Conservation (phyloP, 768 basidiomycete species). For the Leucocoprinus leucothites region DNA sequence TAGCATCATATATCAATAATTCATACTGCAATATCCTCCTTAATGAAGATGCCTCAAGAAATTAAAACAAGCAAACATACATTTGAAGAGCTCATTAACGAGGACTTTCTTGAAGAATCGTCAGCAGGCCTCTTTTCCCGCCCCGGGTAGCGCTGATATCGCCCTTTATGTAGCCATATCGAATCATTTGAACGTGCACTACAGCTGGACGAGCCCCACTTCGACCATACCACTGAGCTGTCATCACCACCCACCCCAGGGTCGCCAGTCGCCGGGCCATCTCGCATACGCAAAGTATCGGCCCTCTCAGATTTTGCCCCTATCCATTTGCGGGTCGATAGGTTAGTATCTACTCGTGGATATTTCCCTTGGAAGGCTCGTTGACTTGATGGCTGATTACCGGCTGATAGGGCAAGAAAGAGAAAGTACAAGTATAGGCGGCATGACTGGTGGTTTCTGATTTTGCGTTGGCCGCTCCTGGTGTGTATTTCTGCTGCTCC, state of each 20-base stretch:
- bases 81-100: slow-evolving; percentile 35
- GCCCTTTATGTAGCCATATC: slow-evolving; percentile 40
- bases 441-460: slow-evolving; percentile 73
- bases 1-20: no score
- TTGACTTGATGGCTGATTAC: background rate
- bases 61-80: slow-evolving; percentile 16
- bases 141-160: background rate
- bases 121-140: slow-evolving; percentile 29
- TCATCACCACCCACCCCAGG: slow-evolving; percentile 37
- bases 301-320: slow-evolving; percentile 90
- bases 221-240: slow-evolving; percentile 30
- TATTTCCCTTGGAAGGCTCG: background rate
- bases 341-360: slow-evolving; percentile 36
- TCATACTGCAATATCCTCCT: no score
- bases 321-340: slow-evolving; percentile 78
- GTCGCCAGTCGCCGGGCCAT: slow-evolving; percentile 29
- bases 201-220: slow-evolving; percentile 50
- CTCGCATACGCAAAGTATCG: slow-evolving; percentile 73
- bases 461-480: slow-evolving; percentile 85
- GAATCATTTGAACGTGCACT: slow-evolving; percentile 78
- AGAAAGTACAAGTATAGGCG: slow-evolving; percentile 38
- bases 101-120: slow-evolving; percentile 72
- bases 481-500: slow-evolving; percentile 36
- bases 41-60: slow-evolving; percentile 2
- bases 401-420: slow-evolving; percentile 19